Base-by-base conservation (phyloP, 805 yeast genomes). In the Candida argentea region DNA sequence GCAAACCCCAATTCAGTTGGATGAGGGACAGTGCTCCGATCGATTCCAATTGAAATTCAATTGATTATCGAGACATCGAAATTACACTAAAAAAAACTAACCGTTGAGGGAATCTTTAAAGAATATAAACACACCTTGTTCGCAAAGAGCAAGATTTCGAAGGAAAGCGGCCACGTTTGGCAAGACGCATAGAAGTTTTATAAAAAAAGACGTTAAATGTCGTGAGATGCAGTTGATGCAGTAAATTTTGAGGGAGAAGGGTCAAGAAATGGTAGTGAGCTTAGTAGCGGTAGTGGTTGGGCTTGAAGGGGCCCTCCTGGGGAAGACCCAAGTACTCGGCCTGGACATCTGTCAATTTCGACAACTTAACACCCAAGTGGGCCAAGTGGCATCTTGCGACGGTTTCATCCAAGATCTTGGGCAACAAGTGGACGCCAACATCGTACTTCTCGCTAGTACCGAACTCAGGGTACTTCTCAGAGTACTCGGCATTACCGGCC, bases 361-460 rank as follows among this genome's bases (percentile, higher is more conserved):
- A 71, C 58, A 89, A 78, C 61, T 72, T 76, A 49, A 77, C 97
- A 63, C 91, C 94, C 57, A 89, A 76, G 71, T 91, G 94, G 58
- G 66, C 84, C 67, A 89, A 79, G 70, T 89, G 98, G 62, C 86
- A 80, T 61, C 81, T 83, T 50, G 98, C 98, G 50, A 89, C 98
- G 50, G 94, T 83, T 77, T 89, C 98, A 65, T 89, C 98, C 67
- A 89, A 76, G 54, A 89, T 76, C 81, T 89, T 89, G 73, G 98
- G 98, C 59, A 89, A 73, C 53, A 82, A 78, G 69, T 89, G 95
- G 45, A 89, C 98, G 62, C 94, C 95, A 44, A 82, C 65, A 43
- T 70, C 74, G 67, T 86, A 91, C 52, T 87, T 80, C 57, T 93
- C 95, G 45, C 91, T 73, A 72, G 82, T 83, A 59, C 83, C 72